A percentile compares a stretch with the other conserved stretches of the same genome.
These are phyloP conservation scores for Nepenthes gracilis DNA, from an alignment of 148 eudicot genomes.

Conservation along the genomic window DNA sequence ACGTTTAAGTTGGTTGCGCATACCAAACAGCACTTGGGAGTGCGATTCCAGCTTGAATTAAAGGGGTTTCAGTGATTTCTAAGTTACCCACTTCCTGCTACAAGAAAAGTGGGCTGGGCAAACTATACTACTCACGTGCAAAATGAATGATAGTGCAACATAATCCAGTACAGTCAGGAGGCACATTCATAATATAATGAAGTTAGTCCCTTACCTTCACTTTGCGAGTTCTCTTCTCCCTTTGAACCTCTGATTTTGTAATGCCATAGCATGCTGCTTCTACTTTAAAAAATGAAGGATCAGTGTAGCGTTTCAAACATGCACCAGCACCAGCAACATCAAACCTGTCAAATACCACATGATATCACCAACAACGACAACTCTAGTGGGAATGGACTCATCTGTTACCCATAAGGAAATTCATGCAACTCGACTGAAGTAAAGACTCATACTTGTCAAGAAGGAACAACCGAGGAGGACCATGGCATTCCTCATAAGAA, in stretches of 20 bases:
- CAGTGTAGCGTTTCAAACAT: slow-evolving; percentile 92
- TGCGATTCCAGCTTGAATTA: background rate
- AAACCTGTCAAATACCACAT: slow-evolving; percentile 38
- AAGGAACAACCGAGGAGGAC: slow-evolving; percentile 90
- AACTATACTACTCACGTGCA: no score
- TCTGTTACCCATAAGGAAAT: background rate
- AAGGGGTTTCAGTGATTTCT: no score
- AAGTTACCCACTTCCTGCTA: no score
- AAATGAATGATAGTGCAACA: no score
- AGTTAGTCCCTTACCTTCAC: slow-evolving; percentile 45
- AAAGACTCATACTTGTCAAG: slow-evolving; percentile 69
- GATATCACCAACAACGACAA: slow-evolving; percentile 3
- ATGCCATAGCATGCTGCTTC: slow-evolving; percentile 34
- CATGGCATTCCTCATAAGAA: slow-evolving; percentile 91
- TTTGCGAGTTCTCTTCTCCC: slow-evolving; percentile 78
- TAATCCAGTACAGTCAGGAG: slow-evolving; percentile 1
- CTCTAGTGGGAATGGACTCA: background rate
- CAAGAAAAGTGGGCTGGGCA: no score
- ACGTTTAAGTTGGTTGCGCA: background rate
- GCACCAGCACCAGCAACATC: slow-evolving; percentile 99
- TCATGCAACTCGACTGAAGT: background rate
- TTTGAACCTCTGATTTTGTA: slow-evolving; percentile 46
- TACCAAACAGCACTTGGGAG: background rate
- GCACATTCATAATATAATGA: background rate
- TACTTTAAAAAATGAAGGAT: slow-evolving; percentile 80